A percentile compares a stretch with the other conserved stretches of the same genome.
Conservation (phyloP, 1,284 basidiomycete genomes). For the Ustilago trichophora region DNA sequence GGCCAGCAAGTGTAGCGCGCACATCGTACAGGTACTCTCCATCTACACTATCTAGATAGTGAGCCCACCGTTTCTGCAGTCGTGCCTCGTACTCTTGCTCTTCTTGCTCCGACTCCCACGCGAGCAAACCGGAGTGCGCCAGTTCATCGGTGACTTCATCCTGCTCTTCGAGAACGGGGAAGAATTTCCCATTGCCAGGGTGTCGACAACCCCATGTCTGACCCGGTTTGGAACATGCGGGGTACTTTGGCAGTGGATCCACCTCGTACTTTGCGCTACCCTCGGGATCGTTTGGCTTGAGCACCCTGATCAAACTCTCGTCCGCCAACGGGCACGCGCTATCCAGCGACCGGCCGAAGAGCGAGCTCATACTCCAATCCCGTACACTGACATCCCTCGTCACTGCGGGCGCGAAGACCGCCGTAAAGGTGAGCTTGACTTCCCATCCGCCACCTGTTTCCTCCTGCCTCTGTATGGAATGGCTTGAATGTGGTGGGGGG, state of each 20-base stretch:
- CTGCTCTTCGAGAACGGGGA: constrained; percentile 17
- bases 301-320: constrained; percentile 30
- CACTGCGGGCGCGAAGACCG: constrained; percentile 76
- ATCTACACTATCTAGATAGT: constrained; percentile 10
- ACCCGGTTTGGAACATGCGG: constrained; percentile 4
- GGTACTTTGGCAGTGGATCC: constrained; percentile 15
- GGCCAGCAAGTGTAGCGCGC: background rate
- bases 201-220: background rate
- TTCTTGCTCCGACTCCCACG: constrained; percentile 24
- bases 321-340: constrained; percentile 47
- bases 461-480: background rate
- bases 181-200: background rate
- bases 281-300: constrained; percentile 22
- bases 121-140: constrained; percentile 20
- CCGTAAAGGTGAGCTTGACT: constrained; percentile 80
- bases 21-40: constrained; percentile 38
- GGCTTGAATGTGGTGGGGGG: too few species aligned
- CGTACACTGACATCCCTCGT: constrained; percentile 27
- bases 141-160: constrained; percentile 36
- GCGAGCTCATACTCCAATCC: constrained; percentile 47
- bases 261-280: constrained; percentile 9
- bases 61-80: constrained; percentile 16
- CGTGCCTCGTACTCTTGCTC: constrained; percentile 19
- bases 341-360: constrained; percentile 40
- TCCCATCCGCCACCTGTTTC: constrained; percentile 70